Conservation (phyloP, 495 filamentous ascomycete species). For the Penicilliopsis zonata region DNA sequence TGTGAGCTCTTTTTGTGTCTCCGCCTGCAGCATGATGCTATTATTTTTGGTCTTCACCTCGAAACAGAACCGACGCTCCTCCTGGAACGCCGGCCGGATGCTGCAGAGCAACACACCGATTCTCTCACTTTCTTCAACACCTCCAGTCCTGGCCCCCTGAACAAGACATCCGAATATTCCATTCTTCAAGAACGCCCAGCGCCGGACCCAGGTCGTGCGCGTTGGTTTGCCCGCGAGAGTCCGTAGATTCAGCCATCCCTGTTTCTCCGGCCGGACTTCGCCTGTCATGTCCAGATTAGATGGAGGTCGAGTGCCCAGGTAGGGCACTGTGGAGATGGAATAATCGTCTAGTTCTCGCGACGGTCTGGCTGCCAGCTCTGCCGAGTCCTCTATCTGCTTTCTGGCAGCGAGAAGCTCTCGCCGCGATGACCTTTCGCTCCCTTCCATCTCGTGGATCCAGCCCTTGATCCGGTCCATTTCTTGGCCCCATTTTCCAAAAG, state of each 20-base stretch:
- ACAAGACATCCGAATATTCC: conserved; percentile 94
- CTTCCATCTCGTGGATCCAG: conserved; percentile 90
- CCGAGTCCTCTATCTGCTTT: conserved; percentile 71
- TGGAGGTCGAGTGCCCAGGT: conserved; percentile 59
- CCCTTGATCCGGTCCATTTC: conserved; percentile 87
- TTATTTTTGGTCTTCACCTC: conserved; percentile 98
- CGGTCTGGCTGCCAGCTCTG: conserved; percentile 56
- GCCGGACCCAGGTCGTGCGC: conserved; percentile 70
- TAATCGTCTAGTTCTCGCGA: conserved; percentile 92
- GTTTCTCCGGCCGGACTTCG: conserved; percentile 55
- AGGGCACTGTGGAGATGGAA: conserved; percentile 73
- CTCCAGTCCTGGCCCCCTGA: conserved; percentile 72
- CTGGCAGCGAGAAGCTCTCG: conserved; percentile 68
- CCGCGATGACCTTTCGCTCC: conserved; percentile 63
- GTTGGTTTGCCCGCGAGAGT: conserved; percentile 80
- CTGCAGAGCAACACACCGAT: conserved; percentile 92
- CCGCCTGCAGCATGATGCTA: conserved; percentile 79
- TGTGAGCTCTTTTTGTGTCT: conserved; percentile 77
- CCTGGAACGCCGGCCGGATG: conserved; percentile 77
- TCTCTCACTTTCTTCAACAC: conserved; percentile 89
- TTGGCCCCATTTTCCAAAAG: conserved; percentile 46
- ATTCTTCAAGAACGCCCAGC: conserved; percentile 92
- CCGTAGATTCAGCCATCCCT: conserved; percentile 85
- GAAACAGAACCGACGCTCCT: conserved; percentile 93
- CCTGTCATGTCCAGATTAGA: conserved; percentile 37